Conservation (phyloP, 2,329 filamentous ascomycete species). For the Talaromyces sp. region DNA sequence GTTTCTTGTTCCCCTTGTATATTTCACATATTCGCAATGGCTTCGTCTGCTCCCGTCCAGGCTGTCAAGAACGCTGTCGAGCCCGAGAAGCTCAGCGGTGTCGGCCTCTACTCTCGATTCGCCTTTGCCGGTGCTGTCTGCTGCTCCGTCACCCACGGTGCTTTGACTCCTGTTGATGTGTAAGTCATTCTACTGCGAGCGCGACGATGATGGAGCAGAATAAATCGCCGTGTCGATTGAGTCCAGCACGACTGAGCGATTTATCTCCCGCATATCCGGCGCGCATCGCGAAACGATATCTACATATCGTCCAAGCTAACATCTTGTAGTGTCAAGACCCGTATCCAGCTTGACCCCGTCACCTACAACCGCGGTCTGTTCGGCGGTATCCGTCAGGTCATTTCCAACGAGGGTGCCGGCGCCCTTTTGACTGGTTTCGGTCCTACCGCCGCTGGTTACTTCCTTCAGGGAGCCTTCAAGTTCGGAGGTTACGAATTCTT, state of each 20-base stretch:
- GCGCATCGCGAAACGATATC: neutral
- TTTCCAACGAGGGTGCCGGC: slow-evolving; percentile 77
- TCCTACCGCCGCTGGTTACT: slow-evolving; percentile 84
- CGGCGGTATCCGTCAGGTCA: slow-evolving; percentile 81
- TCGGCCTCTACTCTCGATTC: slow-evolving; percentile 88
- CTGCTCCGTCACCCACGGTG: slow-evolving; percentile 97
- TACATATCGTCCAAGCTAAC: slow-evolving; percentile 14
- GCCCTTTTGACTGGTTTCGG: slow-evolving; percentile 82
- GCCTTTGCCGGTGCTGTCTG: slow-evolving; percentile 96
- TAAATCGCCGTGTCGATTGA: neutral
- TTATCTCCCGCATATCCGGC: neutral
- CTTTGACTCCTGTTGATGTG: slow-evolving; percentile 98
- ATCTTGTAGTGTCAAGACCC: slow-evolving; percentile 78
- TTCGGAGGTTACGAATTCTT: slow-evolving; percentile 95
- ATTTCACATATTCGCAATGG: slow-evolving; percentile 22
- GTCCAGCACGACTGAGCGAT: neutral
- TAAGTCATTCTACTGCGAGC: slow-evolving; percentile 51
- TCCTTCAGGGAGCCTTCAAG: slow-evolving; percentile 90
- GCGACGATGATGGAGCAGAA: neutral
- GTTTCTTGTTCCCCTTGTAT: slow-evolving; percentile 9
- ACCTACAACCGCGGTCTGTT: slow-evolving; percentile 87
- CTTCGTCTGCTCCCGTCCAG: slow-evolving; percentile 23
- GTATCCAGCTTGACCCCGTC: slow-evolving; percentile 85
- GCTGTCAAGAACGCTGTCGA: slow-evolving; percentile 28
- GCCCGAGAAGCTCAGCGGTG: slow-evolving; percentile 56